These are phyloP conservation scores for Floccularia luteovirens DNA, from an alignment of 768 basidiomycete genomes.

Conservation along the genomic window DNA sequence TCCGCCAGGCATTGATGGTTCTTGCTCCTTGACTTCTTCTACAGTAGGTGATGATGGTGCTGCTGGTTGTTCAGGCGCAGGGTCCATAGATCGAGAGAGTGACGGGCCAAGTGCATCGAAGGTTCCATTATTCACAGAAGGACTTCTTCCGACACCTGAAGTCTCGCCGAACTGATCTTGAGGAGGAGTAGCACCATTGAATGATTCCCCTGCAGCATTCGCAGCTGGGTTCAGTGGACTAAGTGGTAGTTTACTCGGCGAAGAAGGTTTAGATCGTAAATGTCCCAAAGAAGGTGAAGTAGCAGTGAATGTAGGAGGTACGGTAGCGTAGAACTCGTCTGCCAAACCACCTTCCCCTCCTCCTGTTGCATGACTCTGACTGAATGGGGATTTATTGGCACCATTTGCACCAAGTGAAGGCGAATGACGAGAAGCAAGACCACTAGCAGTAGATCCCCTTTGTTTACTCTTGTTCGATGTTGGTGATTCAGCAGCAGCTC, in stretches of 20 bases:
- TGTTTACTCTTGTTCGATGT: slow-evolving; percentile 12
- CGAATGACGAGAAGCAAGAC: slow-evolving; percentile 13
- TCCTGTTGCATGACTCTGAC: slow-evolving; percentile 10
- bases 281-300: slow-evolving; percentile 5
- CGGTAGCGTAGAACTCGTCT: slow-evolving; percentile 5
- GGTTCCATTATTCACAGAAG: slow-evolving; percentile 5
- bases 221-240: slow-evolving; percentile 28
- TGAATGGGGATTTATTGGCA: not conserved
- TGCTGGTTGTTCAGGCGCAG: slow-evolving; percentile 9
- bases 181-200: slow-evolving; percentile 2
- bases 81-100: slow-evolving; percentile 5
- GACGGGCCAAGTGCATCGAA: slow-evolving; percentile 5
- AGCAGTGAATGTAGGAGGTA: not conserved
- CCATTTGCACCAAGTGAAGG: slow-evolving; percentile 10
- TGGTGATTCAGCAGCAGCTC: slow-evolving; percentile 9
- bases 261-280: slow-evolving; percentile 16
- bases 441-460: slow-evolving; percentile 12
- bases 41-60: slow-evolving; percentile 6
- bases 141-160: slow-evolving; percentile 9
- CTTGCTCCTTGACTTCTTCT: slow-evolving; percentile 9
- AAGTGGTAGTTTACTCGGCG: slow-evolving; percentile 16
- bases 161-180: not conserved
- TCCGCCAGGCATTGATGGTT: slow-evolving; percentile 5
- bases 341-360: slow-evolving; percentile 5
- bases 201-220: slow-evolving; percentile 1